Conservation (phyloP, 805 yeast genomes). For the Sugiyamaella chiloensis region DNA sequence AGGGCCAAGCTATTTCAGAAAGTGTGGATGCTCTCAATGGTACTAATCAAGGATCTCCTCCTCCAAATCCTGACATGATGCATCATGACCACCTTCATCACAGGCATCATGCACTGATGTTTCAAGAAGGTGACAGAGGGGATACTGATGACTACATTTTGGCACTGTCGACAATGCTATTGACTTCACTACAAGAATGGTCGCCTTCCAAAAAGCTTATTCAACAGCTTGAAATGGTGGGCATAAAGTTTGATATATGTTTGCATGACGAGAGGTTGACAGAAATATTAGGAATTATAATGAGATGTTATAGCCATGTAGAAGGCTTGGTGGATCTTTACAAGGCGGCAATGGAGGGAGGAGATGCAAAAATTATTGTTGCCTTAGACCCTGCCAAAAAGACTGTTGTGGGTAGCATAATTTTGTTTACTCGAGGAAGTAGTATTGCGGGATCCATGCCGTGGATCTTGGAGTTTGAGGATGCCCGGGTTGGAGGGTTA, state of each 20-base stretch:
- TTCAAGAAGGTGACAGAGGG: not conserved
- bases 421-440: constrained; percentile 42
- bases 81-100: constrained; percentile 5
- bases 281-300: constrained; percentile 43
- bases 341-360: constrained; percentile 23
- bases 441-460: constrained; percentile 49
- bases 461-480: constrained; percentile 44
- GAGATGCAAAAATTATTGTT: constrained; percentile 46
- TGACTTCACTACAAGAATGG: constrained; percentile 47
- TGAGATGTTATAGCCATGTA: constrained; percentile 24
- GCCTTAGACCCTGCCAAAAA: constrained; percentile 54
- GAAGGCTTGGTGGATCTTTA: constrained; percentile 28
- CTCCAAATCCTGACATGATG: constrained; percentile 4
- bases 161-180: constrained; percentile 33
- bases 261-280: constrained; percentile 28
- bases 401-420: constrained; percentile 46
- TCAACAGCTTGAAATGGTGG: constrained; percentile 53
- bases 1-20: constrained; percentile 5
- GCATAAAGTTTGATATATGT: constrained; percentile 56
- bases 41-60: not conserved
- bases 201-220: constrained; percentile 52
- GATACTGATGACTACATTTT: constrained; percentile 5
- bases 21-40: not conserved
- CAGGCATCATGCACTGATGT: constrained; percentile 6
- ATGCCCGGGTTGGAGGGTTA: constrained; percentile 45